Percentiles rank a stretch among this genome's conserved stretches.
Conservation (phyloP, 352 stramenopile genomes). For the Peronospora destructor region DNA sequence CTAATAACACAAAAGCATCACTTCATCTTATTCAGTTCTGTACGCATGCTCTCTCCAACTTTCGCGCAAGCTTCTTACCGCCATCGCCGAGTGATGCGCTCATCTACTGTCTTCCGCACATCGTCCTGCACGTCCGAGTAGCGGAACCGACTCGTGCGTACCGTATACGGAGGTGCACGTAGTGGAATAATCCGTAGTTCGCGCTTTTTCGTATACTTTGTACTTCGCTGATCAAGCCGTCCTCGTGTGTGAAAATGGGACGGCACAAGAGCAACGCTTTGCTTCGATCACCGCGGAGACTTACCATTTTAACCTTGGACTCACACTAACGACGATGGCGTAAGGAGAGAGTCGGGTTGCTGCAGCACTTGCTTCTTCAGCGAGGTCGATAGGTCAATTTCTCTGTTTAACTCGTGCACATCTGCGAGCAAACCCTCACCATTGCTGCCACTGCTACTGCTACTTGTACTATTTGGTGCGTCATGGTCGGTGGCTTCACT, state of each 20-base stretch:
- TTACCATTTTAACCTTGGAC: slow-evolving; percentile 13
- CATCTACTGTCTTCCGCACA: slow-evolving; percentile 11
- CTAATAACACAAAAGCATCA: slow-evolving; percentile 16
- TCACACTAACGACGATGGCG: slow-evolving; percentile 61
- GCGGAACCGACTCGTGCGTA: slow-evolving; percentile 12
- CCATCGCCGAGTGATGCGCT: slow-evolving; percentile 12
- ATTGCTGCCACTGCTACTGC: slow-evolving; percentile 23
- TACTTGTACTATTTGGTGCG: slow-evolving; percentile 27
- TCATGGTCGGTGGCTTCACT: slow-evolving; percentile 21
- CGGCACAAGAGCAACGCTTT: slow-evolving; percentile 10
- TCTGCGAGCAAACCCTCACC: slow-evolving; percentile 19
- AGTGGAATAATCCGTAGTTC: slow-evolving; percentile 12
- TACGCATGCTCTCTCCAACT: slow-evolving; percentile 8
- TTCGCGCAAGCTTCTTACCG: slow-evolving; percentile 22
- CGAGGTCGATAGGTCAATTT: slow-evolving; percentile 24
- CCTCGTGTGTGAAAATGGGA: neutral
- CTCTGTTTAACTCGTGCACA: slow-evolving; percentile 12
- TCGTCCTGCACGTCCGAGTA: slow-evolving; percentile 12
- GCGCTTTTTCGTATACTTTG: slow-evolving; percentile 16
- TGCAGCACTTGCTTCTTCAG: slow-evolving; percentile 34
- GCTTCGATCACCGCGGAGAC: slow-evolving; percentile 8
- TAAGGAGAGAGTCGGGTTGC: slow-evolving; percentile 38
- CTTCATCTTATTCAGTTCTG: slow-evolving; percentile 29
- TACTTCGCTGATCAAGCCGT: slow-evolving; percentile 9
- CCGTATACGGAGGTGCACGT: slow-evolving; percentile 11